Percentiles rank a stretch among this genome's conserved stretches.
Conservation (phyloP, 345 rosid genomes). For the Streptanthus diversifolius region DNA sequence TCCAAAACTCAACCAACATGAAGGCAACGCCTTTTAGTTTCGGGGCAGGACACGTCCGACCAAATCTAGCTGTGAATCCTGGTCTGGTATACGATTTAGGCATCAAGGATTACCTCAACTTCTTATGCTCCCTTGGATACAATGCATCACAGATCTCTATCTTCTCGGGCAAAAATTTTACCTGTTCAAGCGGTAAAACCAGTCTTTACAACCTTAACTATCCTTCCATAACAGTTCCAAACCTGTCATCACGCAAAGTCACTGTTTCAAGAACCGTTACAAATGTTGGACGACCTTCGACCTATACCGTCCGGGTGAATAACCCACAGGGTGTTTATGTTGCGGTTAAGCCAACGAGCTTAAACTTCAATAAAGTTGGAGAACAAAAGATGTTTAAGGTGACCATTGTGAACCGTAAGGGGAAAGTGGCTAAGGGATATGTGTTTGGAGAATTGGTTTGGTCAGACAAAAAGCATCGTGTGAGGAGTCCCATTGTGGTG, state of each 20-base stretch:
- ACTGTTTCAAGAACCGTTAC: constrained; percentile 51
- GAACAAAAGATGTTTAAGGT: constrained; percentile 58
- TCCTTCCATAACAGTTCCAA: constrained; percentile 68
- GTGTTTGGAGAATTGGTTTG: constrained; percentile 64
- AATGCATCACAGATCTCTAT: constrained; percentile 42
- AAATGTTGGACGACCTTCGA: constrained; percentile 69
- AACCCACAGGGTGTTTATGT: constrained; percentile 50
- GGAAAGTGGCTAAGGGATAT: constrained; percentile 28
- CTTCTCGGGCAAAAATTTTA: constrained; percentile 36
- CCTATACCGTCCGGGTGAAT: constrained; percentile 39
- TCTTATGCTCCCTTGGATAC: constrained; percentile 67
- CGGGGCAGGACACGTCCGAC: constrained; percentile 82
- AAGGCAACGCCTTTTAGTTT: constrained; percentile 67
- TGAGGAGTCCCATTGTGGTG: constrained; percentile 71
- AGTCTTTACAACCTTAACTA: constrained; percentile 62
- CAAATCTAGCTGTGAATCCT: constrained; percentile 75
- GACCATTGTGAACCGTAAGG: constrained; percentile 29
- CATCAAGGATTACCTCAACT: constrained; percentile 56
- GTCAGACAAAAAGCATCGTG: constrained; percentile 62
- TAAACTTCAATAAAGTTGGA: constrained; percentile 50
- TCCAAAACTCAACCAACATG: constrained; percentile 38
- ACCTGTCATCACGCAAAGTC: constrained; percentile 26
- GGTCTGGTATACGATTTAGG: constrained; percentile 68
- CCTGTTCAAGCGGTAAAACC: constrained; percentile 41
- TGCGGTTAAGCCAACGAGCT: constrained; percentile 44